Evolutionary conservation across 169 alveolate genomes (phyloP).

Genomic region (Plasmodium relictum): DNA sequence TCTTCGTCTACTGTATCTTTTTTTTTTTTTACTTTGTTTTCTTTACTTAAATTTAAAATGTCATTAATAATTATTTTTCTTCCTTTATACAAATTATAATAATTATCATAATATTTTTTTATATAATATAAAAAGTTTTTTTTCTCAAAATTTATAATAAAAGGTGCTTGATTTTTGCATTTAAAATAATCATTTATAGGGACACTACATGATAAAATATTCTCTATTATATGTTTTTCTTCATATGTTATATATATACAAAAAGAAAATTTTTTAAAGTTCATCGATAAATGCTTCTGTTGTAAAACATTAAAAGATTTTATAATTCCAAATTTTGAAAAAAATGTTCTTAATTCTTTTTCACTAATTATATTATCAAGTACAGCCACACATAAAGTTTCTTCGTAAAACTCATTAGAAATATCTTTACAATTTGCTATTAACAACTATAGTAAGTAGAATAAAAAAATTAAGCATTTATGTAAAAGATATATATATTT

Average conservation of each 20-base stretch:
- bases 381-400: constrained; percentile 47
- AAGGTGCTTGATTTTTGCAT: constrained; percentile 39
- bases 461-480: neutral
- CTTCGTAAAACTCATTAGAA: neutral
- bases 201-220: constrained; percentile 29
- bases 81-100: constrained; percentile 47
- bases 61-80: constrained; percentile 60
- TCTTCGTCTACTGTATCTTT: constrained; percentile 33
- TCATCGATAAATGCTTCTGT: constrained; percentile 39
- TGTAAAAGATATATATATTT: too few relatives aligned
- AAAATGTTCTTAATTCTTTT: constrained; percentile 25
- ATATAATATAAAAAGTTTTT: constrained; percentile 30
- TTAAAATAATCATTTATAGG: constrained; percentile 40
- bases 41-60: constrained; percentile 45
- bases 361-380: constrained; percentile 57
- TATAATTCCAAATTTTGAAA: constrained; percentile 63
- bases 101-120: constrained; percentile 48
- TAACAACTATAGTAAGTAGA: constrained; percentile 18
- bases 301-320: constrained; percentile 37
- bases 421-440: constrained; percentile 36
- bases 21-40: constrained; percentile 27
- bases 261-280: constrained; percentile 58
- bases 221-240: constrained; percentile 47
- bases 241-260: constrained; percentile 39
- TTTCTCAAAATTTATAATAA: constrained; percentile 33